Evolutionary conservation across 805 yeast genomes (phyloP), one percentile per base, ranked within the genome.

Genomic region (Blastobotrys americana): DNA sequence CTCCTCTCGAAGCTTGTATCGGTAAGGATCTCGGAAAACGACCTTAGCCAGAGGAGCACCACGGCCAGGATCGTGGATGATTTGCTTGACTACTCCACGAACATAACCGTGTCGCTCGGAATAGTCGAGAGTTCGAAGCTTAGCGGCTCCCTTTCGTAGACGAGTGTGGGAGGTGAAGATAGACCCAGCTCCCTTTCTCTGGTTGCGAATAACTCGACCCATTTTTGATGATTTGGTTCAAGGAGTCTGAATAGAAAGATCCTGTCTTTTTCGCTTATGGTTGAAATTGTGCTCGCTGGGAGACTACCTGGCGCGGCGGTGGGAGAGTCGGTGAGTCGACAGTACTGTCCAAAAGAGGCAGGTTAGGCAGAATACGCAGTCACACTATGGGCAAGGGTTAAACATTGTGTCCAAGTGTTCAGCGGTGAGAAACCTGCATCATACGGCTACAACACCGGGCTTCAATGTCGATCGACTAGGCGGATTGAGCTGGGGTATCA

Each of bases 131-230:
- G 96, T 84, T 84, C 98, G 87, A 74, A 90, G 83, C 86, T 90
- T 90, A 72, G 98, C 98, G 72, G 98, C 97, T 74, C 98, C 98
- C 79, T 93, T 86, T 85, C 98, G 88, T 76, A 93, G 86, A 78
- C 97, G 90, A 82, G 97, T 90, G 93, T 90, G 95, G 69, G 98
- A 82, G 72, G 95, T 84, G 88, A 93, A 93, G 82, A 93, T 88
- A 69, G 97, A 90, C 72, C 98, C 97, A 76, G 96, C 96, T 84
- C 97, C 97, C 81, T 93, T 93, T 88, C 99, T 89, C 84, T 93
- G 99, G 84, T 93, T 93, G 80, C 98, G 95, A 81, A 93, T 93
- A 78, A 93, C 99, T 84, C 97, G 52, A 47, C 60, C 57, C 48
- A 43, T 44, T 43, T 33, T 46, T 41, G 45, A 41, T 27, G 20